Conservation (phyloP, 257 asterid species). For the Capsicum baccatum region DNA sequence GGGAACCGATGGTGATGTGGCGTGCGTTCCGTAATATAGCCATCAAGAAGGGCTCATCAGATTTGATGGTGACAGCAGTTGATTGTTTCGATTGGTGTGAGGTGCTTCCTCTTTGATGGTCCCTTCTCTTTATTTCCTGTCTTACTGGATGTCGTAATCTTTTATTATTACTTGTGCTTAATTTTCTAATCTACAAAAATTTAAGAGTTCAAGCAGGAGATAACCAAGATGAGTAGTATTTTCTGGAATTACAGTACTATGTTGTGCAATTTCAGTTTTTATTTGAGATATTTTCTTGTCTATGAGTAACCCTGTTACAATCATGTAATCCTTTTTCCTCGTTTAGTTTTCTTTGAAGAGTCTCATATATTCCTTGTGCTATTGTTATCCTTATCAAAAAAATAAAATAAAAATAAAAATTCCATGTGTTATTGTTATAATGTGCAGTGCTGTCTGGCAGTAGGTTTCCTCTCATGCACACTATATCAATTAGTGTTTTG, state of each 20-base stretch:
- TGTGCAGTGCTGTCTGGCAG: constrained; percentile 15
- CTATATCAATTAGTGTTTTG: not conserved
- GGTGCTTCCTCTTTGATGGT: constrained; percentile 42
- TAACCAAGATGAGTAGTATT: not conserved
- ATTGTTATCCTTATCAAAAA: not conserved
- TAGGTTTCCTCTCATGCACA: not conserved
- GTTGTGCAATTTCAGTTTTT: not conserved
- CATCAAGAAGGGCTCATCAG: constrained; percentile 43
- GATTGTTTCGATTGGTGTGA: constrained; percentile 73
- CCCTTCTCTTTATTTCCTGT: constrained; percentile 24
- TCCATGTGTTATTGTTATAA: constrained; percentile 19
- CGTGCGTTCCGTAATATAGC: constrained; percentile 60
- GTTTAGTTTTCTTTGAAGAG: not conserved
- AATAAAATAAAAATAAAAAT: too few relatives aligned
- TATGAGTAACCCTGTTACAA: constrained; percentile 6
- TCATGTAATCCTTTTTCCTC: not conserved
- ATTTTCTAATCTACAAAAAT: not conserved
- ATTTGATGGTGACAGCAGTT: constrained; percentile 56
- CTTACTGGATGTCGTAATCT: not conserved
- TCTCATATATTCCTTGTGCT: constrained; percentile 7
- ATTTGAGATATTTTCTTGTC: not conserved
- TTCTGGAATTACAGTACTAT: not conserved
- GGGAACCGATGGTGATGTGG: constrained; percentile 90
- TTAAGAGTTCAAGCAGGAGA: not conserved
- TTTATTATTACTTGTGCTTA: not conserved